Evolutionary conservation across 352 stramenopile species (phyloP).

Genomic region (Globisporangium cylindrosporum): DNA sequence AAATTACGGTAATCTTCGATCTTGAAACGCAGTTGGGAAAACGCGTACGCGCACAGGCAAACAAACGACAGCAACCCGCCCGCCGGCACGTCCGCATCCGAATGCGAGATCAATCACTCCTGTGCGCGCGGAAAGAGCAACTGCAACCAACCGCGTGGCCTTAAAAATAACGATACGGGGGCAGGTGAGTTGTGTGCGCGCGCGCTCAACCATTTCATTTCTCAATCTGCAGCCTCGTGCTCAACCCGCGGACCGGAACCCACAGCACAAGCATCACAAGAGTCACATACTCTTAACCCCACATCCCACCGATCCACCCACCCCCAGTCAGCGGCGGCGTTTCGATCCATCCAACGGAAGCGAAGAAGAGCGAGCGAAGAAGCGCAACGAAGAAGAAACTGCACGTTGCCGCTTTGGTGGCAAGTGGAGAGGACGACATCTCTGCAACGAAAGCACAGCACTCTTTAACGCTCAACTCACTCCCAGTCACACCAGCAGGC

Average conservation of each 20-base stretch:
- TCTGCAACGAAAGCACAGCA: neutral
- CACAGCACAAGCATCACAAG: slow-evolving; percentile 1
- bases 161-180: slow-evolving; percentile 33
- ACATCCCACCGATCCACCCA: neutral
- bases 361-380: slow-evolving; percentile 12
- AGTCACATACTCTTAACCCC: slow-evolving; percentile 3
- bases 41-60: neutral
- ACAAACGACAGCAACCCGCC: neutral
- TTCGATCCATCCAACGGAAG: slow-evolving; percentile 8
- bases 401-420: neutral
- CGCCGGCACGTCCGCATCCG: neutral
- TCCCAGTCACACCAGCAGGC: neutral
- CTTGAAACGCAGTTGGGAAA: slow-evolving; percentile 17
- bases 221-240: slow-evolving; percentile 39
- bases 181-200: neutral
- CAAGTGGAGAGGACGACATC: neutral
- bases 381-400: slow-evolving; percentile 4
- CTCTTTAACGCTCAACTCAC: neutral
- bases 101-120: slow-evolving; percentile 12
- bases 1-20: slow-evolving; percentile 16
- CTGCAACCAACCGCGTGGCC: slow-evolving; percentile 15
- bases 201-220: slow-evolving; percentile 36
- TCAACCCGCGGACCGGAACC: slow-evolving; percentile 27
- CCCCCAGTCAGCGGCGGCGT: neutral
- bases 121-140: slow-evolving; percentile 10